Evolutionary conservation across 176 grass and related monocot species (phyloP), one percentile per base, ranked within the genome.

Genomic region (Rhynchospora tenuis): DNA sequence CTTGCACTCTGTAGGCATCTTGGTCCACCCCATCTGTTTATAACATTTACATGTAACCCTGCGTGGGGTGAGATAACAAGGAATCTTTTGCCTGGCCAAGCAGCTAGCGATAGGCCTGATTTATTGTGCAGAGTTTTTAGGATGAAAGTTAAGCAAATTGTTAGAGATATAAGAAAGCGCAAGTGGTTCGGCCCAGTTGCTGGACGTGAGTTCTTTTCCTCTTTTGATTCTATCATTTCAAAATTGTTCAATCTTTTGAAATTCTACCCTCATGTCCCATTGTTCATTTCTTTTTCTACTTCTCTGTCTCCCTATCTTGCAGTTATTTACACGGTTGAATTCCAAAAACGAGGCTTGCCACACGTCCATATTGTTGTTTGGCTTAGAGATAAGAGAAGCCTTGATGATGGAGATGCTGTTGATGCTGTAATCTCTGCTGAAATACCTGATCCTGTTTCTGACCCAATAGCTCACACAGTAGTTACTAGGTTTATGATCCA

Each of bases 41-140:
- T 83, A 9, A 89, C 87, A 22, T 86, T 89, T 31, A 83, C 68
- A 26, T 89, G 83, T 42, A 89, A 89, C n/a, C 54, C 75, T 44
- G 57, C 72, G 20, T 89, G 83, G 83, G 52, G 22, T 17, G 83
- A 86, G 47, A 89, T 89, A 17, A 43, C 84, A 0, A 27, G 62
- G 16, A 73, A 78, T 61, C 38, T 78, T 3, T 68, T 68, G 4
- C 52, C 16, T 28, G 63, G 85, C 0, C 69, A 83, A 17, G 83
- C 68, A 56, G 79, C 63, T 20, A 54, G 80, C 79, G 81, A 90
- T 0, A 73, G 27, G 1, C 72, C 64, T 6, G 84, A 90, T 8
- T 79, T 90, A 42, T 12, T 56, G 2, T 87, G 31, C 3, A 33
- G 31, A 3, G 31, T 33, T 3, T 33, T 33, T 33, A 33, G 3